Base-by-base conservation (phyloP, 495 filamentous ascomycete genomes). In the Parathielavia appendiculata region DNA sequence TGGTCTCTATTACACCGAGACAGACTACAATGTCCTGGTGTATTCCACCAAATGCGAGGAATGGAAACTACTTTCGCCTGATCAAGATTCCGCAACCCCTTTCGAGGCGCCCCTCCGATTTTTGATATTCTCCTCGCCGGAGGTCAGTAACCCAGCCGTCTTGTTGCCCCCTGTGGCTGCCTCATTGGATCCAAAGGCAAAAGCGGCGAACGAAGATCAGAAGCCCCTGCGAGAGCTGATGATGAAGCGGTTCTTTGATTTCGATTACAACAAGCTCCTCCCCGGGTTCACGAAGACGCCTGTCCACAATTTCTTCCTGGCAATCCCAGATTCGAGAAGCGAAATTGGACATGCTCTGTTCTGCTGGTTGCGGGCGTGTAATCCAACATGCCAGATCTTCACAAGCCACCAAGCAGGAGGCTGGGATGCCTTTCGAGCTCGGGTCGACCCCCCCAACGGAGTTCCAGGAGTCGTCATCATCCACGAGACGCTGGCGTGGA, bases 11-110 rank as follows among this genome's bases (percentile, higher is more conserved):
- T 65, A 62, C 23, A 58, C 66, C 16, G 60, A 65, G 7, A 43
- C 63, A 9, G 48, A 68, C 4, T 77, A 63, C 54, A 76, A 67
- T 30, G 63, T 79, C 35, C 58, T 79, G 6, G 55, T 77, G 1
- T 77, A 75, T 56, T 70, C 76, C 26, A 59, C 69, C 9, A 68
- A 67, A 9, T 74, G 72, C 52, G 66, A 73, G 4, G 67, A 66
- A 1, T 79, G 76, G 75, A 64, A 68, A 26, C 48, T 47, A 19
- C 60, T 69, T 11, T 34, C 43, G 14, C 41, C 65, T 4, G 56
- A 58, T 32, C 22, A 59, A 13, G 66, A 68, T 22, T 59, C 64
- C 22, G 5, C 59, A 14, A 60, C 58, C 26, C 56, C 63, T 0
- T 41, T 65, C 12, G 68, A 62, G 11, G 66, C 60, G 36, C 32